Conservation (phyloP, 1,284 basidiomycete species). For the Amylostereum areolatum region DNA sequence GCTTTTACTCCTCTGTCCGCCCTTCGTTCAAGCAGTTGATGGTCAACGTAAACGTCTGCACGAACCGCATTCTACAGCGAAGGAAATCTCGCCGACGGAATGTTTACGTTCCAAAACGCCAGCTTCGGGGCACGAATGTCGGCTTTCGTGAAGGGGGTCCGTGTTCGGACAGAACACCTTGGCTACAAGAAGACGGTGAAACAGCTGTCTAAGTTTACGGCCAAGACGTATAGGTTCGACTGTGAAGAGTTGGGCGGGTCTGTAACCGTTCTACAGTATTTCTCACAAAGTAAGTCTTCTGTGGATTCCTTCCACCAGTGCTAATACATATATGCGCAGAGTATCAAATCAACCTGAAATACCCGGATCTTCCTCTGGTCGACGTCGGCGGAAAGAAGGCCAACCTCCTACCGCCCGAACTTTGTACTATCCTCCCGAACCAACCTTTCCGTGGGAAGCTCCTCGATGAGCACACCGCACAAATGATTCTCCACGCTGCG, state of each 20-base stretch:
- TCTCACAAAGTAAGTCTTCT: constrained; percentile 42
- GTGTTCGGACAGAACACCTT: constrained; percentile 52
- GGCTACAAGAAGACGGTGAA: constrained; percentile 59
- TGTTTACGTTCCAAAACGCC: constrained; percentile 44
- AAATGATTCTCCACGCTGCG: constrained; percentile 65
- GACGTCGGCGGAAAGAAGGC: constrained; percentile 52
- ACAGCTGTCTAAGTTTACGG: constrained; percentile 36
- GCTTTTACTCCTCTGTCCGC: constrained; percentile 72
- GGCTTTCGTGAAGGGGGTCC: constrained; percentile 53
- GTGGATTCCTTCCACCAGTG: background rate
- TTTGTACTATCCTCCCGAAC: constrained; percentile 64
- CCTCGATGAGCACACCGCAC: constrained; percentile 56
- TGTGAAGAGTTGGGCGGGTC: constrained; percentile 39
- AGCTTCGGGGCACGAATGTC: constrained; percentile 45
- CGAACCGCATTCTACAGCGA: constrained; percentile 71
- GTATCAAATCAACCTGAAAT: constrained; percentile 42
- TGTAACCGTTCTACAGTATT: constrained; percentile 62
- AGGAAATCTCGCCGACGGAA: constrained; percentile 53
- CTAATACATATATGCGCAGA: constrained; percentile 32
- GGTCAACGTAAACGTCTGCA: constrained; percentile 77
- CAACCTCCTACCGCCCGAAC: constrained; percentile 56
- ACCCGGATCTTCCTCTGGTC: constrained; percentile 53
- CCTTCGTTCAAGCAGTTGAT: constrained; percentile 67
- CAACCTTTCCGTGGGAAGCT: constrained; percentile 70
- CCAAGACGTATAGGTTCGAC: constrained; percentile 49